These are phyloP conservation scores for Citrullus amarus DNA, from an alignment of 306 rosid species.

Conservation along the genomic window DNA sequence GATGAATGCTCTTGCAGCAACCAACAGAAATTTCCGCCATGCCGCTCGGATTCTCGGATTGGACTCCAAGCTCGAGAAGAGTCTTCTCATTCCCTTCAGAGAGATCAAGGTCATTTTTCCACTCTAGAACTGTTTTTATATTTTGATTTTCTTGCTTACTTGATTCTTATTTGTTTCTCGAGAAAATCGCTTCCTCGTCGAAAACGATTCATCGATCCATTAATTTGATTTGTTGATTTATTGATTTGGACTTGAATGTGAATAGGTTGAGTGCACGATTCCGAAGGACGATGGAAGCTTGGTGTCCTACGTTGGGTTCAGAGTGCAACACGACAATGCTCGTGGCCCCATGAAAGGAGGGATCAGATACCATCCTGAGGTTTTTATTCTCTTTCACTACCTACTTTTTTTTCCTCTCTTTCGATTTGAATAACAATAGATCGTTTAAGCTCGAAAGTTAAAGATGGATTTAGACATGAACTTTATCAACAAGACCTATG, in stretches of 20 bases:
- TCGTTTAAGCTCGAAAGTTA: background rate
- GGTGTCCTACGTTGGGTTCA: constrained; percentile 47
- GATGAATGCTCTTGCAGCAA: constrained; percentile 61
- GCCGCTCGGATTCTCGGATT: constrained; percentile 50
- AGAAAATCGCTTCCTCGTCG: no score
- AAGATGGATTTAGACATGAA: background rate
- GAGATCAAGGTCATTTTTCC: constrained; percentile 38
- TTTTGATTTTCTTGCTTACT: no score
- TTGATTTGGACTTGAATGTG: background rate
- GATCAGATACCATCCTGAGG: constrained; percentile 67
- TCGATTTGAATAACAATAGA: background rate
- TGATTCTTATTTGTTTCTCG: no score
- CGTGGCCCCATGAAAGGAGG: constrained; percentile 83
- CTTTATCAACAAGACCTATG: background rate
- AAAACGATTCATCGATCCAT: background rate
- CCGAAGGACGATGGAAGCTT: constrained; percentile 60
- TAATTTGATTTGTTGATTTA: background rate
- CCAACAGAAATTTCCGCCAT: constrained; percentile 42
- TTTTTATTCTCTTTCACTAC: background rate
- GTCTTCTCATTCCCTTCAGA: constrained; percentile 51
- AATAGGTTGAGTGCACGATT: constrained; percentile 63
- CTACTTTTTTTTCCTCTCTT: background rate
- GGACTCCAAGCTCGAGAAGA: constrained; percentile 49
- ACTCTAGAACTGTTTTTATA: no score
- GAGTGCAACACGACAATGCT: constrained; percentile 68